These are phyloP conservation scores for Pseudofabraea citricarpa DNA, from an alignment of 2,329 filamentous ascomycete genomes.

Conservation along the genomic window DNA sequence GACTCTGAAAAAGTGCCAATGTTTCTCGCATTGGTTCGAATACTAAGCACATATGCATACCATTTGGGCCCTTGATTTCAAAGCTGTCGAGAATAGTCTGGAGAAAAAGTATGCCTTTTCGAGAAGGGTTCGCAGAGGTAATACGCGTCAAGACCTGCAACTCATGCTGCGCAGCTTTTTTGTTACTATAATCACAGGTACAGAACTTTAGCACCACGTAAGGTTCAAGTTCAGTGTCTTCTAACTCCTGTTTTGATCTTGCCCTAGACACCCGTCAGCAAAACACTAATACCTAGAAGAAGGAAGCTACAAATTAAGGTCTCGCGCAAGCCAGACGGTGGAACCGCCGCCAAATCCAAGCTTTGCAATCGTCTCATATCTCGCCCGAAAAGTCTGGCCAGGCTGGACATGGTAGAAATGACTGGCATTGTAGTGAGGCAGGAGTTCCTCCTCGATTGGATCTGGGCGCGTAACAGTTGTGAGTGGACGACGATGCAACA, in stretches of 20 bases:
- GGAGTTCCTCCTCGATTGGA: slow-evolving; percentile 8
- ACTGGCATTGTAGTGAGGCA: slow-evolving; percentile 8
- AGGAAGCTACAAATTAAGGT: slow-evolving; percentile 15
- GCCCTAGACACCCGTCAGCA: slow-evolving; percentile 1
- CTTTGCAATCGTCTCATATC: slow-evolving; percentile 33
- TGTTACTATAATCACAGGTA: slow-evolving; percentile 1
- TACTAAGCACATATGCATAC: slow-evolving; percentile 10
- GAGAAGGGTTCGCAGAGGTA: slow-evolving; percentile 6
- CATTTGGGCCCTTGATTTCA: slow-evolving; percentile 3
- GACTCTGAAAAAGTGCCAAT: slow-evolving; percentile 6
- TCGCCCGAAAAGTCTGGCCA: slow-evolving; percentile 25
- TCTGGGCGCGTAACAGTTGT: slow-evolving; percentile 3
- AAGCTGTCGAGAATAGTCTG: slow-evolving; percentile 8
- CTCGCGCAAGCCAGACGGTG: slow-evolving; percentile 34
- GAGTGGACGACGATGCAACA: slow-evolving; percentile 3
- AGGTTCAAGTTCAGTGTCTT: neutral
- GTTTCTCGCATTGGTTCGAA: slow-evolving; percentile 11
- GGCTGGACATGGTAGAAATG: slow-evolving; percentile 9
- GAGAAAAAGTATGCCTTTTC: slow-evolving; percentile 7
- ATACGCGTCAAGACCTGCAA: neutral
- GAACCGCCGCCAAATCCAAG: slow-evolving; percentile 34
- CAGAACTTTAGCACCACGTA: slow-evolving; percentile 11
- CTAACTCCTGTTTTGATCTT: neutral
- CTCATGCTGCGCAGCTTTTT: slow-evolving; percentile 6
- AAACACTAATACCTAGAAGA: too few relatives aligned